phyloP scores from a whole-genome alignment of 345 rosid species.

The Noccaea bulbosa region DNA sequence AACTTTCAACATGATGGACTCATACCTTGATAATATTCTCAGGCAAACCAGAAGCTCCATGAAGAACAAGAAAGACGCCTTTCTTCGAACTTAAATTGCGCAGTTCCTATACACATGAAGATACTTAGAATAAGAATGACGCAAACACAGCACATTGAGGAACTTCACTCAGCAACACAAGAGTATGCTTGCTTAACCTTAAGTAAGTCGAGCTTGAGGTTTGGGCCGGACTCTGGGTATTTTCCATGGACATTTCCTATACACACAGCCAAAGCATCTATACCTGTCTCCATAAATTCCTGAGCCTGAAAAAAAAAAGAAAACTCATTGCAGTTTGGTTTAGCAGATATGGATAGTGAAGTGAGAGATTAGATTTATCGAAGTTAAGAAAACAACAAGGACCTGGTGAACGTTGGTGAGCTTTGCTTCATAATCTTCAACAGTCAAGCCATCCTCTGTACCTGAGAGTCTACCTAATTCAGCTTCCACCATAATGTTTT shows the following conservation, averaged over 20 bases:
- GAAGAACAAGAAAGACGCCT: slow-evolving; percentile 82
- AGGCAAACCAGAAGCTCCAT: slow-evolving; percentile 95
- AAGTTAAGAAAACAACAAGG: slow-evolving; percentile 6
- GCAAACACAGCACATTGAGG: not conserved
- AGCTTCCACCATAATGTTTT: slow-evolving; percentile 83
- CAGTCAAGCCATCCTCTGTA: slow-evolving; percentile 94
- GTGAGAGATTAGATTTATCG: slow-evolving; percentile 20
- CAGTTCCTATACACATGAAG: slow-evolving; percentile 57
- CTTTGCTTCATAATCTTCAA: slow-evolving; percentile 91
- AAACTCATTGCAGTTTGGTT: slow-evolving; percentile 21
- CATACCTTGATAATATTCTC: slow-evolving; percentile 72
- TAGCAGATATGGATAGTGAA: not conserved
- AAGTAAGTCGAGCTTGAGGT: slow-evolving; percentile 83
- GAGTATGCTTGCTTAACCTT: slow-evolving; percentile 52
- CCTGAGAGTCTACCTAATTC: slow-evolving; percentile 94
- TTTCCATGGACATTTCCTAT: slow-evolving; percentile 99
- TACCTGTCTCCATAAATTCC: slow-evolving; percentile 81
- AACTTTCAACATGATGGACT: slow-evolving; percentile 1
- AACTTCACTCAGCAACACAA: not conserved
- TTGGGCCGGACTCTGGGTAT: slow-evolving; percentile 87
- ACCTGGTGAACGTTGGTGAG: slow-evolving; percentile 88
- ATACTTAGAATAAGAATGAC: slow-evolving; percentile 23
- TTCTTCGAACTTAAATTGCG: slow-evolving; percentile 67
- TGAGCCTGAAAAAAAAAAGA: slow-evolving; percentile 62
- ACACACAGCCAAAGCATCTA: slow-evolving; percentile 94